Evolutionary conservation across 345 rosid species (phyloP).

Genomic region (Camelina hispida): DNA sequence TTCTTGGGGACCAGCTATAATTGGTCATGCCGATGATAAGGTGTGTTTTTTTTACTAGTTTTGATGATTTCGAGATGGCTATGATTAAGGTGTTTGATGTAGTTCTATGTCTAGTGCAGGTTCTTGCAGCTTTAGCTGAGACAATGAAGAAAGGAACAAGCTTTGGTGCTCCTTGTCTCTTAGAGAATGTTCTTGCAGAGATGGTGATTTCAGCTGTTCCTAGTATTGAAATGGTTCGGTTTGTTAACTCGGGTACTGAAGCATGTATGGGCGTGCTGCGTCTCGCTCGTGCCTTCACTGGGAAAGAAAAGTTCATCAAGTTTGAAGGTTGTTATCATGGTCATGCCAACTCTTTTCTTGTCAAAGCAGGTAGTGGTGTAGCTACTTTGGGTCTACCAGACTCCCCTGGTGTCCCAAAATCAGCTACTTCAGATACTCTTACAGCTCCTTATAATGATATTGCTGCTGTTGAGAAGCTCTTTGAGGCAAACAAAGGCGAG

Average conservation of each 20-base stretch:
- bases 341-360: conserved; percentile 90
- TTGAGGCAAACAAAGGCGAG: conserved; percentile 62
- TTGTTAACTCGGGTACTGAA: conserved; percentile 88
- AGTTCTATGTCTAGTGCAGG: conserved; percentile 59
- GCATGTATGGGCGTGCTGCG: conserved; percentile 96
- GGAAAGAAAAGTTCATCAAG: conserved; percentile 62
- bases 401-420: conserved; percentile 87
- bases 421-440: conserved; percentile 72
- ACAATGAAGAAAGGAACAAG: conserved; percentile 97
- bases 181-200: conserved; percentile 83
- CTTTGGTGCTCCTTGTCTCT: conserved; percentile 97
- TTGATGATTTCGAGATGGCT: not conserved
- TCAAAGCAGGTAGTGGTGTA: conserved; percentile 95
- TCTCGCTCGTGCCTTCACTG: conserved; percentile 83
- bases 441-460: conserved; percentile 73
- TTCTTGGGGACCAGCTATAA: conserved; percentile 91
- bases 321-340: conserved; percentile 98
- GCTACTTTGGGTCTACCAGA: conserved; percentile 85
- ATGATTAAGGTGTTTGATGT: not conserved
- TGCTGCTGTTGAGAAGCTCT: conserved; percentile 59
- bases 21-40: conserved; percentile 90
- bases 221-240: conserved; percentile 90
- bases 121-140: conserved; percentile 82
- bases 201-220: conserved; percentile 95
- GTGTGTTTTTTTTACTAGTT: conserved; percentile 38